Conservation (phyloP, 1,284 basidiomycete genomes). For the Trichosporon faecale region DNA sequence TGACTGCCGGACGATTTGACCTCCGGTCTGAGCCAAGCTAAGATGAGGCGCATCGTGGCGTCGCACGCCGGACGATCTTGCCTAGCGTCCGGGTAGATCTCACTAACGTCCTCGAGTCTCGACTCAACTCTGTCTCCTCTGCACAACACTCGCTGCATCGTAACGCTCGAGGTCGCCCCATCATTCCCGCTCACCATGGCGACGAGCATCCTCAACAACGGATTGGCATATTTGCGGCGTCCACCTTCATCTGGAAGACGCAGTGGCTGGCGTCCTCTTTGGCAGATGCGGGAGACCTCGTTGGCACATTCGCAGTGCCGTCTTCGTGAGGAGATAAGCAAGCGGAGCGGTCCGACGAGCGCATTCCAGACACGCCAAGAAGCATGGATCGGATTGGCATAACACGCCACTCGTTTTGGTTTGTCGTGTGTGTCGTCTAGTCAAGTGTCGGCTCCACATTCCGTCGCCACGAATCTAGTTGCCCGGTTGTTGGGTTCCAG, state of each 20-base stretch:
- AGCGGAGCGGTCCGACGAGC: neutral
- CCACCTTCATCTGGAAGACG: neutral
- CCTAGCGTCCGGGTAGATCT: neutral
- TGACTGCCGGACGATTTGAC: slow-evolving; percentile 1
- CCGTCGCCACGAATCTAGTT: neutral
- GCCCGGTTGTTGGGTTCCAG: neutral
- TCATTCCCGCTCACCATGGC: neutral
- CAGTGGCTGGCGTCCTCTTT: neutral
- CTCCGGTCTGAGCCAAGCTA: neutral
- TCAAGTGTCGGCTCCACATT: neutral
- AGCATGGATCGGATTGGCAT: neutral
- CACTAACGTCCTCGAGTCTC: neutral
- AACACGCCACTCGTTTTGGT: neutral
- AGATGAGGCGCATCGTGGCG: neutral
- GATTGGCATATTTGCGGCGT: neutral
- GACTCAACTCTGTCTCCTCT: neutral
- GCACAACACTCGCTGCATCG: neutral
- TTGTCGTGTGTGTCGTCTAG: neutral
- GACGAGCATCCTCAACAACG: neutral
- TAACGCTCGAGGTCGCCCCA: neutral
- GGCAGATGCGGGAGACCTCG: neutral
- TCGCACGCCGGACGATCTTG: neutral
- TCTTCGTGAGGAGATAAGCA: neutral
- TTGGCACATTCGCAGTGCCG: neutral
- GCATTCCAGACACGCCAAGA: neutral